phyloP scores from a whole-genome alignment of 805 yeast genomes.

The Metschnikowia peoriensis region DNA sequence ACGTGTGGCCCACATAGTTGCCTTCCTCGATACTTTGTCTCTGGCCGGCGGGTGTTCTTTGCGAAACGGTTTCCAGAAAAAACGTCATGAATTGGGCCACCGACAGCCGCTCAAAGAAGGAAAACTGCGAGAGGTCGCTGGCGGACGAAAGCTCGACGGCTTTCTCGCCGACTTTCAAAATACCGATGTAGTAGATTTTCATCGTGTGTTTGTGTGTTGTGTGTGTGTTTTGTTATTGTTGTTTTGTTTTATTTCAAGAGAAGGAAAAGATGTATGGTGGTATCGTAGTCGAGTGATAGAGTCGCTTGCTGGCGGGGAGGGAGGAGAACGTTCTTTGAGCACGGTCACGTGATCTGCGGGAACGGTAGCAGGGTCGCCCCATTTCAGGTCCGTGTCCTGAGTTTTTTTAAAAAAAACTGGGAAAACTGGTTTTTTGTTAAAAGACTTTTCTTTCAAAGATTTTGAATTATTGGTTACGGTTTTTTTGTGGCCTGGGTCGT shows the following conservation, averaged over 20 bases:
- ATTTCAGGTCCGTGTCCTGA: too few species aligned
- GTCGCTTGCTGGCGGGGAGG: too few species aligned
- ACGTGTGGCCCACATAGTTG: constrained; percentile 86
- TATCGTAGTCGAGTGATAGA: too few species aligned
- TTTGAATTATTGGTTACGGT: too few species aligned
- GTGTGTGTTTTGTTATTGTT: neutral
- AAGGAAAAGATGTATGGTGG: too few species aligned
- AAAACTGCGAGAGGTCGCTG: constrained; percentile 79
- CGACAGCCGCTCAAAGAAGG: constrained; percentile 79
- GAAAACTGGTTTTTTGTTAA: too few species aligned
- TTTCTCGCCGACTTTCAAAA: constrained; percentile 65
- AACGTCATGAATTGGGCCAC: constrained; percentile 95
- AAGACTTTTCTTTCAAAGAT: too few species aligned
- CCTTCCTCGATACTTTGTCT: constrained; percentile 95
- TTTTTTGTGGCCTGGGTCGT: too few species aligned
- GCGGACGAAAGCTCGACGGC: constrained; percentile 78
- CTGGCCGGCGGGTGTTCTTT: constrained; percentile 84
- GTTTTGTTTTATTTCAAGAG: neutral
- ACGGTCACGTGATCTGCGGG: too few species aligned
- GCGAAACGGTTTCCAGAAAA: constrained; percentile 85
- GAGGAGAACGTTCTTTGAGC: too few species aligned
- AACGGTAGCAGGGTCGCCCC: too few species aligned
- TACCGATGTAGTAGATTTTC: constrained; percentile 91
- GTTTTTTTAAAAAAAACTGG: too few species aligned
- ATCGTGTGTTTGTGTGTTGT: constrained; percentile 35